Evolutionary conservation across 768 basidiomycete species (phyloP).

Genomic region (Xerocomus potaroensis): DNA sequence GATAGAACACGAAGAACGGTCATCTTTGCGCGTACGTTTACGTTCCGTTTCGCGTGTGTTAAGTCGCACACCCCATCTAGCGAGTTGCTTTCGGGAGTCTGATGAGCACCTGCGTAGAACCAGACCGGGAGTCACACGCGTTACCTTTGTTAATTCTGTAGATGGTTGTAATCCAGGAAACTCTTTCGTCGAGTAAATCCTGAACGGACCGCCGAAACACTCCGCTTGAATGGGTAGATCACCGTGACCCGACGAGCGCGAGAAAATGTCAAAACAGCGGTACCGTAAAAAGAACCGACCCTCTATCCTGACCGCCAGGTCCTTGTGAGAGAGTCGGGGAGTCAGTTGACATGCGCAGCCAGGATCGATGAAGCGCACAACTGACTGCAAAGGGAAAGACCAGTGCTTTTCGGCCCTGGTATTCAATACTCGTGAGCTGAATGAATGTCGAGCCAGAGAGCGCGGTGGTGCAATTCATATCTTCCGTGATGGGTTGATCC

Average conservation of each 20-base stretch:
- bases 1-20: constrained; percentile 4
- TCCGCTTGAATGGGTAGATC: constrained; percentile 54
- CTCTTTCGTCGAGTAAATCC: constrained; percentile 68
- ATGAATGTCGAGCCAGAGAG: constrained; percentile 62
- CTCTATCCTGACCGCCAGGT: constrained; percentile 62
- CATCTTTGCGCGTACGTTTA: constrained; percentile 32
- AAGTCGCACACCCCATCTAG: constrained; percentile 32
- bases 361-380: constrained; percentile 9
- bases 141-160: constrained; percentile 65
- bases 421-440: constrained; percentile 50
- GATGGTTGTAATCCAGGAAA: constrained; percentile 69
- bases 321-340: constrained; percentile 40
- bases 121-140: background rate
- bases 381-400: constrained; percentile 64
- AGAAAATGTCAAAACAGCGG: constrained; percentile 62
- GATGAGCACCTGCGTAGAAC: background rate
- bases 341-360: constrained; percentile 1
- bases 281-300: constrained; percentile 70
- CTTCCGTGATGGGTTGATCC: constrained; percentile 42
- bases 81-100: constrained; percentile 27
- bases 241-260: constrained; percentile 22
- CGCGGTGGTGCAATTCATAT: constrained; percentile 40
- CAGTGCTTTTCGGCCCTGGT: constrained; percentile 47
- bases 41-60: constrained; percentile 36
- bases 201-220: constrained; percentile 61